Conservation (phyloP, 352 stramenopile species). For the Phytopythium sindhum region DNA sequence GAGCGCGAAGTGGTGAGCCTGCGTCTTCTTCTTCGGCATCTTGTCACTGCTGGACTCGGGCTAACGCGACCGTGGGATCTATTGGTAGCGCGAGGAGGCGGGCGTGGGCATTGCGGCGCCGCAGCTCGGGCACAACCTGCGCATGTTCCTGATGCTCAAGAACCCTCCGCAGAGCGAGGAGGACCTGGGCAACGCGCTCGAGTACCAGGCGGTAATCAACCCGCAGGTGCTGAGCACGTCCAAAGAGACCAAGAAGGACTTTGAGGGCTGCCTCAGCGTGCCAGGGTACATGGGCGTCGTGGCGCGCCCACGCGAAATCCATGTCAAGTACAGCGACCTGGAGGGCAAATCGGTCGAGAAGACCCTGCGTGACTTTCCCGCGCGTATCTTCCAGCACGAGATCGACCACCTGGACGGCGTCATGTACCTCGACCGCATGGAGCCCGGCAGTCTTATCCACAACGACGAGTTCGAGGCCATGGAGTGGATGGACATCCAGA, state of each 20-base stretch:
- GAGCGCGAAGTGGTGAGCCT: conserved; percentile 59
- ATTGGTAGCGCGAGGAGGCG: conserved; percentile 46
- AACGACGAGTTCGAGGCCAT: conserved; percentile 78
- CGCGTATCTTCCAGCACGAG: conserved; percentile 83
- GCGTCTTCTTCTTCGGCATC: neutral
- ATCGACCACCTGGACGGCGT: conserved; percentile 77
- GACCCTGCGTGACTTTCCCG: conserved; percentile 69
- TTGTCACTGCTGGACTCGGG: neutral
- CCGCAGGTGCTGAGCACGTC: conserved; percentile 64
- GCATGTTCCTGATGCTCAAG: conserved; percentile 84
- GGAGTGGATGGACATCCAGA: conserved; percentile 54
- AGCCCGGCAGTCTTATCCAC: conserved; percentile 70
- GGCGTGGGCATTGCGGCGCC: conserved; percentile 75
- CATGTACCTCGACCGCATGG: conserved; percentile 73
- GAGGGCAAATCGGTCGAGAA: conserved; percentile 50
- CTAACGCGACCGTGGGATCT: neutral
- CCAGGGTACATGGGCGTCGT: conserved; percentile 80
- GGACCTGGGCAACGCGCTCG: conserved; percentile 39
- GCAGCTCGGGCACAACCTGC: conserved; percentile 71
- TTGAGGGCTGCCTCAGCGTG: conserved; percentile 83
- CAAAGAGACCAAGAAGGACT: conserved; percentile 55
- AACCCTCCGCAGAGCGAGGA: conserved; percentile 52
- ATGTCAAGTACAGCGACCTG: conserved; percentile 56
- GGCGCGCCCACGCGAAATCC: conserved; percentile 51
- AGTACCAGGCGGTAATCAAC: conserved; percentile 81